phyloP scores from a whole-genome alignment of 2,329 filamentous ascomycete genomes.

The Aureobasidium sp. region DNA sequence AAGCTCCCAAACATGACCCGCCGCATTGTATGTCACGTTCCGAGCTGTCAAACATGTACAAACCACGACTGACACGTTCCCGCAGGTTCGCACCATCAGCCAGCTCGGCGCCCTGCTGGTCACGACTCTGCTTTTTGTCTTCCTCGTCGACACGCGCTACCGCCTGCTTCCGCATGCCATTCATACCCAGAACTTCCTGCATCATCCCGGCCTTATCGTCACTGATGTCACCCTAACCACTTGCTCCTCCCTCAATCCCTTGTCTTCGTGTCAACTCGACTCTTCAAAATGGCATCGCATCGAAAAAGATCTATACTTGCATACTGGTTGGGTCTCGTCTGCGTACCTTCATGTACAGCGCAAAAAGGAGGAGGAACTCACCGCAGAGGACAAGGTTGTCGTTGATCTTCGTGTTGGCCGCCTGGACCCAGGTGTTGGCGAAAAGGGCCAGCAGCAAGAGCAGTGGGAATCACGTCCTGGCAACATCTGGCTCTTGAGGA shows the following conservation, averaged over 20 bases:
- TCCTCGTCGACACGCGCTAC: slow-evolving; percentile 84
- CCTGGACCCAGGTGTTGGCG: slow-evolving; percentile 56
- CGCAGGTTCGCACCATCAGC: slow-evolving; percentile 54
- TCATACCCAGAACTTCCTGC: slow-evolving; percentile 72
- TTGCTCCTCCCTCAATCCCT: slow-evolving; percentile 64
- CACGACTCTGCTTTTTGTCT: slow-evolving; percentile 59
- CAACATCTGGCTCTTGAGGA: slow-evolving; percentile 77
- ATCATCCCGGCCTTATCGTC: slow-evolving; percentile 76
- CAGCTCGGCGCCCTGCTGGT: slow-evolving; percentile 63
- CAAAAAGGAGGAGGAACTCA: slow-evolving; percentile 79
- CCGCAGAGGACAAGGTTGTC: slow-evolving; percentile 66
- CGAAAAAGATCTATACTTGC: slow-evolving; percentile 83
- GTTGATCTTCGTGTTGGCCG: slow-evolving; percentile 70
- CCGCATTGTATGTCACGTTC: slow-evolving; percentile 16
- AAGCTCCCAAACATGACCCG: slow-evolving; percentile 18
- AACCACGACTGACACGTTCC: not conserved
- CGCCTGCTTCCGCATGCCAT: slow-evolving; percentile 77
- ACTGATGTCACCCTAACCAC: slow-evolving; percentile 75
- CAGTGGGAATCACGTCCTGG: slow-evolving; percentile 71
- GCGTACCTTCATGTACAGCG: slow-evolving; percentile 77
- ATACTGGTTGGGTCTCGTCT: slow-evolving; percentile 62
- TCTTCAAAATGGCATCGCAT: slow-evolving; percentile 69
- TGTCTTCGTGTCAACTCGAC: slow-evolving; percentile 67
- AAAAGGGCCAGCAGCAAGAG: slow-evolving; percentile 50
- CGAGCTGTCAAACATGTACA: not conserved